Evolutionary conservation across 768 basidiomycete species (phyloP).

Genomic region (Russula emetica): DNA sequence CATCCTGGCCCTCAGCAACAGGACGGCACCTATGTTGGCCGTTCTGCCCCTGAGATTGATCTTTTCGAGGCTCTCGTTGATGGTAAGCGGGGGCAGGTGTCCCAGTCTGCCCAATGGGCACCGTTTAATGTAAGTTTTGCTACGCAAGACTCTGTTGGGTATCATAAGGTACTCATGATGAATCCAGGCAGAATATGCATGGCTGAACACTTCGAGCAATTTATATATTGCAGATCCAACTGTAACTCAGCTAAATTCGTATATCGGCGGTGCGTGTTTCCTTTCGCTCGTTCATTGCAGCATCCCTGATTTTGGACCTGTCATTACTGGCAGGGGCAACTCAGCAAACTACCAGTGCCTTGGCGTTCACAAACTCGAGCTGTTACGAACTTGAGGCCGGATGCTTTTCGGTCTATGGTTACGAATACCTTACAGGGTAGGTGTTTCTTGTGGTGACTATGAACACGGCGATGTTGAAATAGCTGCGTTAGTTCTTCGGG

Average conservation of each 20-base stretch:
- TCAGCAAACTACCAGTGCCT: slow-evolving; percentile 77
- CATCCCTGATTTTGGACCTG: background rate
- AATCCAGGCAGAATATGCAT: slow-evolving; percentile 67
- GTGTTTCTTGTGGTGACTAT: slow-evolving; percentile 44
- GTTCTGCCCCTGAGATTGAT: slow-evolving; percentile 87
- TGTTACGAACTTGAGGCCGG: slow-evolving; percentile 62
- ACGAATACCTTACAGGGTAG: slow-evolving; percentile 64
- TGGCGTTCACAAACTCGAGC: slow-evolving; percentile 59
- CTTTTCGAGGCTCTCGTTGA: slow-evolving; percentile 78
- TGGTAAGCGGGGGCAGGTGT: slow-evolving; percentile 54
- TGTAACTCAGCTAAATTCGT: slow-evolving; percentile 57
- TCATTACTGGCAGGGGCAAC: slow-evolving; percentile 31
- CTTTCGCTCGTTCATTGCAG: background rate
- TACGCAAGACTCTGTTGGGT: background rate
- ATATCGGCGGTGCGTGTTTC: slow-evolving; percentile 50
- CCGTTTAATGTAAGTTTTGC: slow-evolving; percentile 36
- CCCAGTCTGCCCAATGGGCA: slow-evolving; percentile 82
- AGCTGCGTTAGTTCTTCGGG: background rate
- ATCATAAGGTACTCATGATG: background rate
- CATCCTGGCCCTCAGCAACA: slow-evolving; percentile 81
- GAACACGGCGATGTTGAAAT: background rate
- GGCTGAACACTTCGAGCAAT: slow-evolving; percentile 59
- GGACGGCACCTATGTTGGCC: slow-evolving; percentile 73
- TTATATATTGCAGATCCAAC: slow-evolving; percentile 52
- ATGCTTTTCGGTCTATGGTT: slow-evolving; percentile 75